Percentiles rank a stretch among this genome's conserved stretches.
Conservation (phyloP, 2,329 filamentous ascomycete species). For the Blastomyces silverae region DNA sequence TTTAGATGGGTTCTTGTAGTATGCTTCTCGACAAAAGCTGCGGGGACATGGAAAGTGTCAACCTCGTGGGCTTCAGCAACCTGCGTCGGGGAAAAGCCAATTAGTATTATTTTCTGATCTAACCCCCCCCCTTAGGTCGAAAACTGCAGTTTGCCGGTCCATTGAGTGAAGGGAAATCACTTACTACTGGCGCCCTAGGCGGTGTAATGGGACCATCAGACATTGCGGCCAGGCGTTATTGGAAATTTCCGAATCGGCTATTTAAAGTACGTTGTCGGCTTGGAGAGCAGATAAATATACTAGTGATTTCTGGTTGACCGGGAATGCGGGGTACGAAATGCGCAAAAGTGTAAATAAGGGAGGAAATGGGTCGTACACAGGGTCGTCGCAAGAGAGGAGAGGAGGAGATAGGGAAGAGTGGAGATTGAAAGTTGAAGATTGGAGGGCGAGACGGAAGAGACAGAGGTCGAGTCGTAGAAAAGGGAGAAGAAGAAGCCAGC, state of each 20-base stretch:
- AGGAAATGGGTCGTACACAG: background rate
- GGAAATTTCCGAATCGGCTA: background rate
- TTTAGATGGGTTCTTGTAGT: constrained; percentile 54
- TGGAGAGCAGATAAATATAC: background rate
- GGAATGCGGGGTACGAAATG: constrained; percentile 7
- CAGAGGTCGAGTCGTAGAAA: background rate
- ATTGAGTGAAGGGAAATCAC: constrained; percentile 17
- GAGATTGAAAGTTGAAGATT: background rate
- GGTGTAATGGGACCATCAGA: constrained; percentile 33
- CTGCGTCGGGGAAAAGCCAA: constrained; percentile 30
- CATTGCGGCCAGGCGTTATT: constrained; percentile 27
- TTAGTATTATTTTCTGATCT: background rate
- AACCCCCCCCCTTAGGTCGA: background rate
- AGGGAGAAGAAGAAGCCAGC: background rate
- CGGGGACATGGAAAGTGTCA: constrained; percentile 50
- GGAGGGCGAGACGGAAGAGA: background rate
- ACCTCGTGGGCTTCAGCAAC: constrained; percentile 45
- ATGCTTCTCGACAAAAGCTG: constrained; percentile 54
- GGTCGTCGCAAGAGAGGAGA: background rate
- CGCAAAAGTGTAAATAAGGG: background rate
- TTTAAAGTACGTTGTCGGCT: background rate
- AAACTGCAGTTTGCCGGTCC: background rate
- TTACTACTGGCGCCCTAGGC: constrained; percentile 38
- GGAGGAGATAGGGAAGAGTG: too few relatives aligned
- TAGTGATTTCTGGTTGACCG: background rate